Evolutionary conservation across 371 early-diverging fungal genomes (phyloP).

Genomic region (Nematocida parisii): DNA sequence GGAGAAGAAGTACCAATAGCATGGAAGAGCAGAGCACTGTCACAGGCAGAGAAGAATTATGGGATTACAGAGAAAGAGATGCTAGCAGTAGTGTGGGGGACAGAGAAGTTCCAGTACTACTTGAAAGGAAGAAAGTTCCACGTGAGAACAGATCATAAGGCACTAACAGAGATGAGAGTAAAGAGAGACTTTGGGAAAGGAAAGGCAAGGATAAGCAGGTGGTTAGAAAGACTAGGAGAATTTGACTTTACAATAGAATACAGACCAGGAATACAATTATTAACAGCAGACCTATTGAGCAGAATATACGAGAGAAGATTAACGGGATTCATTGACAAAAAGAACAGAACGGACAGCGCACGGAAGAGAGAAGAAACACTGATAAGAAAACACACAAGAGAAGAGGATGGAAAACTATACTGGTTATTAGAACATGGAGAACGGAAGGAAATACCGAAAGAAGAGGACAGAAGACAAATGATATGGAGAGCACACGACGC

Average conservation of each 20-base stretch:
- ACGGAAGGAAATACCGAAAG: neutral
- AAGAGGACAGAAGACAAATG: neutral
- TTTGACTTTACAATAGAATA: slow-evolving; percentile 48
- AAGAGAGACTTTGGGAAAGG: slow-evolving; percentile 21
- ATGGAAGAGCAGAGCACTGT: neutral
- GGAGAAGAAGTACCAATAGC: neutral
- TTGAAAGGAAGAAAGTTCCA: slow-evolving; percentile 49
- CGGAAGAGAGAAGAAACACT: no score
- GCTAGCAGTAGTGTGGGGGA: slow-evolving; percentile 7
- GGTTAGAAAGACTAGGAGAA: slow-evolving; percentile 34
- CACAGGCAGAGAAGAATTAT: neutral
- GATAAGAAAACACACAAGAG: no score
- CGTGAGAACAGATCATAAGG: slow-evolving; percentile 56
- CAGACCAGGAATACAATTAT: slow-evolving; percentile 21
- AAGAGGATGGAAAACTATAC: no score
- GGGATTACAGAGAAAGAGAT: neutral
- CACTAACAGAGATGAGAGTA: slow-evolving; percentile 21
- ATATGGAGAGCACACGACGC: neutral
- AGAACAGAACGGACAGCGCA: no score
- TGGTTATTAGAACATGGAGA: neutral
- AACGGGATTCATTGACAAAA: no score
- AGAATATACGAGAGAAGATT: neutral
- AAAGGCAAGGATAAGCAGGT: slow-evolving; percentile 44
- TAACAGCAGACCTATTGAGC: slow-evolving; percentile 40
- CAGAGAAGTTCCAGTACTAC: slow-evolving; percentile 52